phyloP scores from a whole-genome alignment of 2,329 filamentous ascomycete species.

The Chrysoporthe cubensis region DNA sequence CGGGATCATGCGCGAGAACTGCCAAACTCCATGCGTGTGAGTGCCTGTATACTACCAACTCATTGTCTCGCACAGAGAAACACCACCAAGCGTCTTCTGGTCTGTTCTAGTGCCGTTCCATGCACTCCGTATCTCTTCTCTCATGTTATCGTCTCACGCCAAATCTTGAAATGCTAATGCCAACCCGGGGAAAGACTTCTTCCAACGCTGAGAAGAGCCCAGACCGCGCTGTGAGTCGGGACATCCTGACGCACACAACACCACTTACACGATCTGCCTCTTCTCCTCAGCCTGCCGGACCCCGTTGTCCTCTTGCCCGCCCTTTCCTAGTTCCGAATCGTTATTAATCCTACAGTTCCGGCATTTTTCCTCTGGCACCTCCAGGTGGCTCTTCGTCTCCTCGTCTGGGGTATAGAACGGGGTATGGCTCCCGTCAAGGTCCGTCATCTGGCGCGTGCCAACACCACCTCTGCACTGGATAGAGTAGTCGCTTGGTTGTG shows the following conservation, averaged over 20 bases:
- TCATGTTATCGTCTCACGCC: not conserved
- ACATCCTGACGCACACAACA: not conserved
- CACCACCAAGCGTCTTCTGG: not conserved
- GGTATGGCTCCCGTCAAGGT: not conserved
- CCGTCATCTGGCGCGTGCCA: not conserved
- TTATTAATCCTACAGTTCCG: no score
- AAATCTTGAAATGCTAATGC: not conserved
- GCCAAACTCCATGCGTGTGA: constrained; percentile 26
- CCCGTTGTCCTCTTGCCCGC: not conserved
- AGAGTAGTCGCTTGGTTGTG: constrained; percentile 9
- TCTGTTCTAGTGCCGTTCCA: constrained; percentile 4
- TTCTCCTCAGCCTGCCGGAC: not conserved
- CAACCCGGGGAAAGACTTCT: not conserved
- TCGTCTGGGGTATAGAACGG: not conserved
- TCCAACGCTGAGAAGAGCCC: not conserved
- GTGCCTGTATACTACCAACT: constrained; percentile 17
- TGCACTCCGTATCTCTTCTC: not conserved
- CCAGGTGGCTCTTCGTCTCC: not conserved
- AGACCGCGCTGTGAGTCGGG: not conserved
- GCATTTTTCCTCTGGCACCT: not conserved
- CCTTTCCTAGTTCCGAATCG: not conserved
- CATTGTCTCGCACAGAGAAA: not conserved
- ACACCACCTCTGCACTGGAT: not conserved
- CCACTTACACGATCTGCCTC: not conserved
- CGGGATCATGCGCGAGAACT: constrained; percentile 13